phyloP scores from a whole-genome alignment of 495 filamentous ascomycete genomes.

The Lasiosphaeria hispida region DNA sequence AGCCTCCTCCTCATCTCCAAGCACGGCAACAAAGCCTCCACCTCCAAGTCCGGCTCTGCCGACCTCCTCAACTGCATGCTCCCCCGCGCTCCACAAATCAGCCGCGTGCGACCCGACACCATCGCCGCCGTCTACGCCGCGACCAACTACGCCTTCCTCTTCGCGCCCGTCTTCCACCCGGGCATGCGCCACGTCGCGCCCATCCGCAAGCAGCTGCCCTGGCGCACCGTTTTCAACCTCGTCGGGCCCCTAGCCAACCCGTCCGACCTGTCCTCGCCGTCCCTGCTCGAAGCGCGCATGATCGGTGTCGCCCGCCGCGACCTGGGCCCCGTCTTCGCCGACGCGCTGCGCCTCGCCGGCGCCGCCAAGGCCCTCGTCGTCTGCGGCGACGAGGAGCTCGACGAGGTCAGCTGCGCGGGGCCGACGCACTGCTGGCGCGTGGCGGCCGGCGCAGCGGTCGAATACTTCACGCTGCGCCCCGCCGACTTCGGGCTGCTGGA shows the following conservation, averaged over 20 bases:
- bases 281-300: constrained; percentile 75
- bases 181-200: constrained; percentile 84
- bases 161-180: constrained; percentile 93
- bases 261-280: constrained; percentile 50
- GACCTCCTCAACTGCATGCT: constrained; percentile 76
- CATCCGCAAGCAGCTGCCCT: constrained; percentile 78
- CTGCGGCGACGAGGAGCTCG: constrained; percentile 90
- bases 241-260: constrained; percentile 92
- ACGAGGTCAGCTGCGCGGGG: constrained; percentile 90
- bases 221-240: constrained; percentile 95
- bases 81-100: constrained; percentile 69
- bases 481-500: constrained; percentile 77
- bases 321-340: constrained; percentile 82
- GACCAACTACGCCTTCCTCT: constrained; percentile 93
- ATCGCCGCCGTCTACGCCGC: constrained; percentile 66
- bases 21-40: constrained; percentile 94
- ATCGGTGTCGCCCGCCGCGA: constrained; percentile 86
- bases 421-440: constrained; percentile 84
- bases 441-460: constrained; percentile 52
- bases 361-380: constrained; percentile 83
- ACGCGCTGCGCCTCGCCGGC: constrained; percentile 75
- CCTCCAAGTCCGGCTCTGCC: constrained; percentile 91
- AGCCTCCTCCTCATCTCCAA: constrained; percentile 80
- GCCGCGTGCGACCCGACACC: constrained; percentile 65
- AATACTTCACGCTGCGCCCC: constrained; percentile 73